These are phyloP conservation scores for Saururus chinensis DNA, from an alignment of 164 flowering plant species.

Conservation along the genomic window DNA sequence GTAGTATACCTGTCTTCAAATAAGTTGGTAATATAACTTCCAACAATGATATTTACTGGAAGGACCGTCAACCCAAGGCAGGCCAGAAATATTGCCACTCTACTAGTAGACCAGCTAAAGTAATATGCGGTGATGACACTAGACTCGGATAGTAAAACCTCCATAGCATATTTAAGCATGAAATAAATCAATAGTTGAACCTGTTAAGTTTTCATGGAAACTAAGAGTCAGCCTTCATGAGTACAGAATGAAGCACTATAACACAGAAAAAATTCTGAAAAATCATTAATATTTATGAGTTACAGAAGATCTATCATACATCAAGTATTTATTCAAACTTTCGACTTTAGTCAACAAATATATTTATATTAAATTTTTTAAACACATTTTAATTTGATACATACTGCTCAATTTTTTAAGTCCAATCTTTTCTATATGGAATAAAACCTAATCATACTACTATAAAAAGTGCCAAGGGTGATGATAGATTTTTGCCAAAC, in stretches of 20 bases:
- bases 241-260: background rate
- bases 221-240: background rate
- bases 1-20: slow-evolving; percentile 62
- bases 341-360: too few relatives aligned
- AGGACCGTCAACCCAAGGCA: slow-evolving; percentile 87
- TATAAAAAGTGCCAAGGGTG: too few relatives aligned
- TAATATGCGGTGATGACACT: slow-evolving; percentile 66
- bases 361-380: too few relatives aligned
- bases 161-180: slow-evolving; percentile 92
- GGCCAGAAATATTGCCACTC: slow-evolving; percentile 76
- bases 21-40: slow-evolving; percentile 72
- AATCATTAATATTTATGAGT: too few relatives aligned
- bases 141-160: slow-evolving; percentile 70
- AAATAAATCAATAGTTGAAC: slow-evolving; percentile 69
- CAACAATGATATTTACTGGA: slow-evolving; percentile 68
- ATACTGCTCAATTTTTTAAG: too few relatives aligned
- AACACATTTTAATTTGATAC: too few relatives aligned
- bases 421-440: too few relatives aligned
- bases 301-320: too few relatives aligned
- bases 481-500: too few relatives aligned
- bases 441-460: too few relatives aligned
- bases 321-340: too few relatives aligned
- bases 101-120: slow-evolving; percentile 62
- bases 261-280: too few relatives aligned
- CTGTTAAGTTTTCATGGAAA: slow-evolving; percentile 19